Percentiles rank a stretch among this genome's conserved stretches.
Evolutionary conservation across 2,329 filamentous ascomycete species (phyloP).

Genomic region (Claviceps africana): DNA sequence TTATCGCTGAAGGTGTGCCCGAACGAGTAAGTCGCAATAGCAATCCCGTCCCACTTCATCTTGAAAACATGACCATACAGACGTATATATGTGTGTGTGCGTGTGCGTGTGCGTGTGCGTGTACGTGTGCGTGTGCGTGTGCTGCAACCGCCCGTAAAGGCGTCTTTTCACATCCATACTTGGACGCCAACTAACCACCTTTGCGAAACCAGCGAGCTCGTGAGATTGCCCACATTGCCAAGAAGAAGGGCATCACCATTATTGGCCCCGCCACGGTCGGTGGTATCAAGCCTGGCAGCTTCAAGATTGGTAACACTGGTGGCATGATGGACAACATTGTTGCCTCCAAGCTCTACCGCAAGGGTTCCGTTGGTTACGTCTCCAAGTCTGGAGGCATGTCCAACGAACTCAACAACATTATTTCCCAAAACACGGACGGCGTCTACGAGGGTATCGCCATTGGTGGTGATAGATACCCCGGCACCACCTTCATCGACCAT

Average conservation of each 20-base stretch:
- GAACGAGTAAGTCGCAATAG: slow-evolving; percentile 59
- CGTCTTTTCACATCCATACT: background rate
- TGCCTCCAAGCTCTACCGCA: slow-evolving; percentile 98
- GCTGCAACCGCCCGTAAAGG: no score
- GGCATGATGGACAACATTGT: slow-evolving; percentile 99
- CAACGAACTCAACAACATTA: slow-evolving; percentile 99
- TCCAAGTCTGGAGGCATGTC: slow-evolving; percentile 99
- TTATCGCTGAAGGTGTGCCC: slow-evolving; percentile 97
- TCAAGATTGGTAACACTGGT: slow-evolving; percentile 99
- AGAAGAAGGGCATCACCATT: slow-evolving; percentile 98
- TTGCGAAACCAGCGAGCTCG: slow-evolving; percentile 59
- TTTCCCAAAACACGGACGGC: slow-evolving; percentile 89
- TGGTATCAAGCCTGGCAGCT: slow-evolving; percentile 97
- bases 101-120: no score
- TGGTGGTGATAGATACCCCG: slow-evolving; percentile 96
- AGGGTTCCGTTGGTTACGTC: slow-evolving; percentile 96
- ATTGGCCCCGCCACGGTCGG: slow-evolving; percentile 96
- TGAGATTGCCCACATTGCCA: slow-evolving; percentile 90
- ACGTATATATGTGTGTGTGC: no score
- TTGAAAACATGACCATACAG: background rate
- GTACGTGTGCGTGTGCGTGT: no score
- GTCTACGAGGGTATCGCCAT: slow-evolving; percentile 99
- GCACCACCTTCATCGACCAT: slow-evolving; percentile 99
- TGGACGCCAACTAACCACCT: background rate
- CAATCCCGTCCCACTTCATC: background rate